Evolutionary conservation across 2,329 filamentous ascomycete genomes (phyloP), one percentile per base, ranked within the genome.

Genomic region (Salinomyces thailandicus): DNA sequence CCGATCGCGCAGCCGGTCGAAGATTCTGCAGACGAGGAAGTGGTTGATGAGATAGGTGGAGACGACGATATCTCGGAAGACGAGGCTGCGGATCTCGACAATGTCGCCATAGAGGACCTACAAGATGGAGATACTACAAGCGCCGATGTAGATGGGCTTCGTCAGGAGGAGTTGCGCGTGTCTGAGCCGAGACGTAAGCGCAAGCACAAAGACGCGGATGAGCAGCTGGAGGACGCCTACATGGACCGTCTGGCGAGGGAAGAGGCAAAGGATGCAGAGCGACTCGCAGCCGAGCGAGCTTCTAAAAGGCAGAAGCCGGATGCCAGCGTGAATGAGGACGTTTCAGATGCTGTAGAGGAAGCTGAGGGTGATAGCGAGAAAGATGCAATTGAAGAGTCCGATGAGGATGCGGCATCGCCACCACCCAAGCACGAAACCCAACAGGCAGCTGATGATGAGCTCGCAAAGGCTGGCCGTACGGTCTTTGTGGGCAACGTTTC

Each of bases 401-500:
- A 48, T 3, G 50, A 52, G 3, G 63, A 63, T 6, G 61, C 60
- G 5, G 46, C 61, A 6, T 77, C 81, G 49, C 77, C 79, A 53
- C 75, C 70, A 7, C 67, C 66, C 4, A 57, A 64, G 63, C 57
- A 71, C 65, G 62, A 77, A 69, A 59, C 65, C 50, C 41, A 63
- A 41, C 48, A 51, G 11, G 54, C 55, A 27, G 62, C 61, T 35
- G 57, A 59, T 35, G 62, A 64, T 15, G 83, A 93, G 46, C 52
- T 93, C 2, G 84, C 93, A 39, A 94, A 93, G 65, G 83, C 89
- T 6, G 75, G 75, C 39, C 81, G 91, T 38, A 98, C 91, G 5
- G 77, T 96, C 28, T 98, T 96, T 63, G 68, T 98, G 9, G 82
- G 83, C 53, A 98, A 98, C 54, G 85, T 98, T 31, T 86, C 86